Conservation (phyloP, 352 stramenopile genomes). For the Phytophthora foliorum region DNA sequence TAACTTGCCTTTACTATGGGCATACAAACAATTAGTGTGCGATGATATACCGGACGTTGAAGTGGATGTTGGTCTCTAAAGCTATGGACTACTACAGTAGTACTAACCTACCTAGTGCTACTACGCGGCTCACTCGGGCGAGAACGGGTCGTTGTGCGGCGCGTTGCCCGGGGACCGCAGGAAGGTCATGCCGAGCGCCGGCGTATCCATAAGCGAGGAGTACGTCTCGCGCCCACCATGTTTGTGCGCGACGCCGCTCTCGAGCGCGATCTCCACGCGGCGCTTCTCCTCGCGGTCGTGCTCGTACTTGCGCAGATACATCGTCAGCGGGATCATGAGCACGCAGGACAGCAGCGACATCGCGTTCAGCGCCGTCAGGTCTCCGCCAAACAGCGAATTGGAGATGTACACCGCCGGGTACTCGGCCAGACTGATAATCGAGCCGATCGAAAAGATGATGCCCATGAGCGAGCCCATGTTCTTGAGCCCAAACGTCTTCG, state of each 20-base stretch:
- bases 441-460: constrained; percentile 85
- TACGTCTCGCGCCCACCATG: constrained; percentile 43
- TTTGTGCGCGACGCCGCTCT: constrained; percentile 23
- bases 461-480: constrained; percentile 88
- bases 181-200: constrained; percentile 59
- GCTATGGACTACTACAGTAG: no score
- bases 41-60: no score
- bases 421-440: constrained; percentile 77
- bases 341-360: constrained; percentile 63
- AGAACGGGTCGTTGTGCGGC: constrained; percentile 36
- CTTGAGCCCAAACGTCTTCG: constrained; percentile 89
- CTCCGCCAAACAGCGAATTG: constrained; percentile 66
- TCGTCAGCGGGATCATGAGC: constrained; percentile 68
- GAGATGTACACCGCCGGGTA: constrained; percentile 82
- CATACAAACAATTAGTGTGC: no score
- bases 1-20: no score
- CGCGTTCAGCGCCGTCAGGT: constrained; percentile 65
- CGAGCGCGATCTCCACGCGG: constrained; percentile 42
- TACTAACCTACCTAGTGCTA: constrained; percentile 15
- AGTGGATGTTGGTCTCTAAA: no score
- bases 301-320: constrained; percentile 67
- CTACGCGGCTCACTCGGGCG: constrained; percentile 26
- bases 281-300: constrained; percentile 50
- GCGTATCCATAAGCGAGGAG: constrained; percentile 57
- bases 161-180: constrained; percentile 61